Evolutionary conservation across 805 yeast genomes (phyloP), one percentile per base, ranked within the genome.

Genomic region (Yarrowia keelungensis): DNA sequence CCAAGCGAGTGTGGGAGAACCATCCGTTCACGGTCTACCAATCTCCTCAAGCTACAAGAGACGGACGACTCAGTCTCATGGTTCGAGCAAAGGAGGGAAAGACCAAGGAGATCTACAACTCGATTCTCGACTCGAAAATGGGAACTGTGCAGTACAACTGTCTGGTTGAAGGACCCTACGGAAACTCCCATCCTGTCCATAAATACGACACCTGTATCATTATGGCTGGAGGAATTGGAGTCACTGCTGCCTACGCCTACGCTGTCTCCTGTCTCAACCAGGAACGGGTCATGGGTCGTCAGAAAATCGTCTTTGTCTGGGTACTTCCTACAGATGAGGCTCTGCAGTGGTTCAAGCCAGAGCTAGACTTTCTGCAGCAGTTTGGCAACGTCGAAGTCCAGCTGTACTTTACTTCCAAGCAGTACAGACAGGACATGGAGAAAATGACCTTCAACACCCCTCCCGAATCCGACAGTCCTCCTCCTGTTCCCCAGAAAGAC

Each of bases 191-290:
- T 3, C 84, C 88, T 1, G 79, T 86, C n/a, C 79, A 80, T 41
- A 78, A 80, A 54, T 88, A 83, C 72, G 84, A 86, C 56, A 83
- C 84, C 68, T 84, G 87, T 7, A 82, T 88, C 3, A 81, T 88
- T 53, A 71, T 90, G 36, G 89, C 93, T 8, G 93, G 92, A 58
- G 95, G 95, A 39, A 86, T 87, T 69, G 96, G 95, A 62, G 81
- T 90, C 67, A 88, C 94, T 0, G 92, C 87, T 1, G 81, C 85
- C 22, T 83, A 83, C 69, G 77, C 85, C 5, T 81, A 85, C 54
- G 75, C 75, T 16, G 62, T 56, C 1, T 56, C 62, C 2, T 56
- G 62, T 41, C 47, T 56, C 36, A 41, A 56, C n/a, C 64, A 59
- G 15, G 73, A 73, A 16, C 43, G 72, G n/a, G 43, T 43, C 2